A percentile compares a stretch with the other conserved stretches of the same genome.
Evolutionary conservation across 768 basidiomycete genomes (phyloP).

Genomic region (Boletus barrowsii): DNA sequence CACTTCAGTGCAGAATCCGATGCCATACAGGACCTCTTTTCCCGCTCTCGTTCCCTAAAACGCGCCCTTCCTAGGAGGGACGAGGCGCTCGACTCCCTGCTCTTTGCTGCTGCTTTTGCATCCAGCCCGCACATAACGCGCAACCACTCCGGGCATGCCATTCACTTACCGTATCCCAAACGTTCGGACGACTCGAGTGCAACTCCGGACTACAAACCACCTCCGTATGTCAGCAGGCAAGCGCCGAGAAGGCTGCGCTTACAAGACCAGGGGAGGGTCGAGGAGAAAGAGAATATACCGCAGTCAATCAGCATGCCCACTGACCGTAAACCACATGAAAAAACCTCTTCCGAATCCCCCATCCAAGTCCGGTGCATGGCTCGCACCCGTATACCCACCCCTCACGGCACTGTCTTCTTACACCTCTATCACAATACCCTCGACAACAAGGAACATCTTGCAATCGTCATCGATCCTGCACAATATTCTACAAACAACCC

Average conservation of each 20-base stretch:
- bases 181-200: constrained; percentile 41
- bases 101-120: constrained; percentile 73
- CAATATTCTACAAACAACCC: constrained; percentile 59
- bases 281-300: constrained; percentile 51
- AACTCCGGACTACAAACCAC: constrained; percentile 42
- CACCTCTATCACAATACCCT: constrained; percentile 93
- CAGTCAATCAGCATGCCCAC: constrained; percentile 16
- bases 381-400: constrained; percentile 94
- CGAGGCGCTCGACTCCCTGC: constrained; percentile 72
- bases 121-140: constrained; percentile 77
- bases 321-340: constrained; percentile 35
- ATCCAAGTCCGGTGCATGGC: constrained; percentile 92
- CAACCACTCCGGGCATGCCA: constrained; percentile 83
- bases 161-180: constrained; percentile 52
- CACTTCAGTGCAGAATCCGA: constrained; percentile 41
- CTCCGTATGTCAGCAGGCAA: constrained; percentile 71
- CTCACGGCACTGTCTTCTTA: constrained; percentile 88
- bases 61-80: constrained; percentile 55
- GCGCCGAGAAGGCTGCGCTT: constrained; percentile 67
- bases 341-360: not conserved
- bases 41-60: constrained; percentile 44
- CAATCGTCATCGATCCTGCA: constrained; percentile 88
- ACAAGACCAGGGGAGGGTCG: constrained; percentile 24
- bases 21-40: constrained; percentile 63
- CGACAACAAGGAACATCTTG: constrained; percentile 93